These are phyloP conservation scores for Termitomyces eurrhizus DNA, from an alignment of 768 basidiomycete species.

Conservation along the genomic window DNA sequence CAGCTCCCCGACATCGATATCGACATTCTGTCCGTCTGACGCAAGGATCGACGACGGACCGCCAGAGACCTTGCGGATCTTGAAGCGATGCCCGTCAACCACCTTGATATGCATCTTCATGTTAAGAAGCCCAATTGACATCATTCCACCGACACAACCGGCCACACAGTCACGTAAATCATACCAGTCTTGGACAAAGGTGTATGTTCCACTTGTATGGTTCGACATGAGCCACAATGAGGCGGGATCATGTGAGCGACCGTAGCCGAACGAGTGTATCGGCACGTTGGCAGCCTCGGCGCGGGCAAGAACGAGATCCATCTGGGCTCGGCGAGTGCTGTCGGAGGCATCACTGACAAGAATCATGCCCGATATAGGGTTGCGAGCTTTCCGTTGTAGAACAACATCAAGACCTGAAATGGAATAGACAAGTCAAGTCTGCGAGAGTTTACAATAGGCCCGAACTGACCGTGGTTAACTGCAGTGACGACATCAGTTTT, in stretches of 20 bases:
- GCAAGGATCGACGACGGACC: conserved; percentile 83
- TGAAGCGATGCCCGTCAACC: conserved; percentile 86
- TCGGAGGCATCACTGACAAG: conserved; percentile 92
- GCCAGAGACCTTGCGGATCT: conserved; percentile 92
- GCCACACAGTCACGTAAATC: conserved; percentile 90
- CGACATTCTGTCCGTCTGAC: conserved; percentile 91
- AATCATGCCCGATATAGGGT: conserved; percentile 87
- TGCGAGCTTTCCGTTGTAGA: conserved; percentile 89
- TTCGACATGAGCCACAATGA: conserved; percentile 99
- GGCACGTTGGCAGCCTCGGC: conserved; percentile 96
- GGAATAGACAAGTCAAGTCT: conserved; percentile 4
- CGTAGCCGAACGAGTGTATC: conserved; percentile 96
- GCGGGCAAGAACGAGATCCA: conserved; percentile 96
- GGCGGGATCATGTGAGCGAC: conserved; percentile 94
- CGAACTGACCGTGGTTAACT: conserved; percentile 79
- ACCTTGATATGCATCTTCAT: conserved; percentile 97
- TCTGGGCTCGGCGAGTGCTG: conserved; percentile 89
- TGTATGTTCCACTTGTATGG: conserved; percentile 95
- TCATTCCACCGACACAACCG: conserved; percentile 94
- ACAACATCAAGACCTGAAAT: conserved; percentile 82
- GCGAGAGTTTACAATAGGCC: background rate
- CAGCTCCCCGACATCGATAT: conserved; percentile 92
- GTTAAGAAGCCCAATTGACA: conserved; percentile 88
- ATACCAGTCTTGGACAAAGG: conserved; percentile 98
- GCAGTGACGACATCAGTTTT: conserved; percentile 97